A percentile compares a stretch with the other conserved stretches of the same genome.
phyloP scores from a whole-genome alignment of 176 grass and related monocot species.

The Chloris gayana region DNA sequence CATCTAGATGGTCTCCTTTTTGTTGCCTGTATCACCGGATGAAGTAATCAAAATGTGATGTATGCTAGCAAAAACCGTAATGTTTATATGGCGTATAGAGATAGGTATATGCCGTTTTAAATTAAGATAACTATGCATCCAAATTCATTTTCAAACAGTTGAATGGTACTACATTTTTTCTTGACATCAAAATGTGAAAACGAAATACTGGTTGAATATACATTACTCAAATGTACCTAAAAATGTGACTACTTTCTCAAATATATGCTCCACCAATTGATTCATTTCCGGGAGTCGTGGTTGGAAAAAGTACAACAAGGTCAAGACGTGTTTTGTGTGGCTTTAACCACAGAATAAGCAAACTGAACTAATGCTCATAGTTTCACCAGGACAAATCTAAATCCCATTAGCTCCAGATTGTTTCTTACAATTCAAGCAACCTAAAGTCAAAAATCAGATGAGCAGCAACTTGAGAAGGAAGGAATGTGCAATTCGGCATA shows the following conservation, averaged over 20 bases:
- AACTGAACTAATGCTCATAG: constrained; percentile 6
- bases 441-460: constrained; percentile 53
- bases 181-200: not conserved
- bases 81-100: not conserved
- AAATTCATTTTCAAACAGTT: not conserved
- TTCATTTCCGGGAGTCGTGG: not conserved
- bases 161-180: not conserved
- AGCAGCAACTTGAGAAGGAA: constrained; percentile 42
- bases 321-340: not conserved
- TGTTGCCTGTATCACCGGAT: constrained; percentile 28
- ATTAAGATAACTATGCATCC: too few relatives aligned
- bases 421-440: constrained; percentile 63
- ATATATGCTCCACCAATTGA: constrained; percentile 25
- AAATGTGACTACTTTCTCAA: not conserved
- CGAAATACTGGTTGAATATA: not conserved
- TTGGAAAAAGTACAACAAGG: constrained; percentile 21
- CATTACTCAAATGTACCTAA: not conserved
- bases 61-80: not conserved
- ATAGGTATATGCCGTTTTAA: not conserved
- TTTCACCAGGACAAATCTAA: constrained; percentile 12
- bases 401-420: constrained; percentile 22
- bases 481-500: constrained; percentile 34
- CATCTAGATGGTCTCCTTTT: constrained; percentile 20
- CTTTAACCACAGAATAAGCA: constrained; percentile 32
- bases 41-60: not conserved